Base-by-base conservation (phyloP, 805 yeast genomes). In the Limtongozyma cylindracea region DNA sequence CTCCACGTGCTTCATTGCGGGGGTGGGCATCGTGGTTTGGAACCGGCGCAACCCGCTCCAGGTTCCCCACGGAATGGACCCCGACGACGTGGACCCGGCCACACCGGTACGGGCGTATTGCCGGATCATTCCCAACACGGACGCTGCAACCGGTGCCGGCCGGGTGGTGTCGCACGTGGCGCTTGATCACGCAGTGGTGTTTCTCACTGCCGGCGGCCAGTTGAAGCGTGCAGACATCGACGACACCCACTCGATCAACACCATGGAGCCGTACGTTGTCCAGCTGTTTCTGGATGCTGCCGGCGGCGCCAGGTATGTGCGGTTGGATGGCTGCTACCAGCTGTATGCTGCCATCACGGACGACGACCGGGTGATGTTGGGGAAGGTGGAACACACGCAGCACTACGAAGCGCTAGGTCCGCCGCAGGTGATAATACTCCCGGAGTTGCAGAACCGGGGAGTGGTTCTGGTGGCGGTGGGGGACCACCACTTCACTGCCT, bases 401-500 rank as follows among this genome's bases (percentile, higher is more conserved):
- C 18, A 27, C 20, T 13, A 24, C 28, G 29, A 29, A 10, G 22
- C 21, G 3, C 28, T 24, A 6, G 24, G 16, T 11, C 22, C 25
- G 3, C 21, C 23, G n/a, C 19, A 35, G 11, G 60, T 61, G 0
- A 21, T 25, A 2, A 26, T 52, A 1, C 27, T 52, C 8, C 37
- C 42, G 1, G 61, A 55, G 20, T 31, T 62, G 9, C 66, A 61
- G 30, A 41, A 54, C 5, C 49, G 38, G 12, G 49, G 51, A 1
- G 53, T 71, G 15, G 49, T 62, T 5, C 55, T 67, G 3, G 44
- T 72, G 2, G 65, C 61, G 1, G 56, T 66, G 23, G 91, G 84
- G 2, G 88, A 74, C 37, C 64, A 70, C 33, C 91, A 74, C 35
- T 49, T 38, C 15, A 32, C 73, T 20, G 84, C 76, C 0, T 42